A percentile compares a stretch with the other conserved stretches of the same genome.
phyloP scores from a whole-genome alignment of 495 filamentous ascomycete genomes.

The Trichoderma orchidacearum region DNA sequence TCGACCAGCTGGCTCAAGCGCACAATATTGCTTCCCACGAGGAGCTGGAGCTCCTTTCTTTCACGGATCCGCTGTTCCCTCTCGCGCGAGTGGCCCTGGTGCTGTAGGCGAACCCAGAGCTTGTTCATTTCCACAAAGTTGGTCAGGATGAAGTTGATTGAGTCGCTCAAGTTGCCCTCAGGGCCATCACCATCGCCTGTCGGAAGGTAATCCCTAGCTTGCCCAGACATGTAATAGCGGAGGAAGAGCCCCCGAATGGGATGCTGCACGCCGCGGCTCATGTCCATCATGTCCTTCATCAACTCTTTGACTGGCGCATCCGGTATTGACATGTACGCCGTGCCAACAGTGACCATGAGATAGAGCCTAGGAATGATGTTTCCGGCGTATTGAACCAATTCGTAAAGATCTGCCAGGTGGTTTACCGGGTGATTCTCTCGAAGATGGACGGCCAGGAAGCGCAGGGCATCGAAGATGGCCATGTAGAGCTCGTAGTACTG shows the following conservation, averaged over 20 bases:
- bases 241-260: constrained; percentile 89
- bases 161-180: constrained; percentile 92
- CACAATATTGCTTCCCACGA: constrained; percentile 93
- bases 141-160: constrained; percentile 90
- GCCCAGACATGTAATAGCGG: constrained; percentile 87
- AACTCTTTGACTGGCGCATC: constrained; percentile 98
- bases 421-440: constrained; percentile 96
- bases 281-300: constrained; percentile 99
- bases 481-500: constrained; percentile 99
- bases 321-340: constrained; percentile 96
- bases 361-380: constrained; percentile 96
- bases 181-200: constrained; percentile 76
- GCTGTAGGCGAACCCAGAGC: constrained; percentile 93
- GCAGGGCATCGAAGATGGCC: constrained; percentile 94
- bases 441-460: constrained; percentile 90
- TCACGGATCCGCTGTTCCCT: constrained; percentile 87
- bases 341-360: constrained; percentile 97
- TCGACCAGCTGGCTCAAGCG: constrained; percentile 92
- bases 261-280: constrained; percentile 95
- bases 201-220: constrained; percentile 81
- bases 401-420: constrained; percentile 95
- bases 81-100: constrained; percentile 93
- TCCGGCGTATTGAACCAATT: constrained; percentile 96
- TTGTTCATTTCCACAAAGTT: constrained; percentile 99
- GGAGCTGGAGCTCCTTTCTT: constrained; percentile 82